Base-by-base conservation (phyloP, 2,329 filamentous ascomycete genomes). In the Daldinia sp. region DNA sequence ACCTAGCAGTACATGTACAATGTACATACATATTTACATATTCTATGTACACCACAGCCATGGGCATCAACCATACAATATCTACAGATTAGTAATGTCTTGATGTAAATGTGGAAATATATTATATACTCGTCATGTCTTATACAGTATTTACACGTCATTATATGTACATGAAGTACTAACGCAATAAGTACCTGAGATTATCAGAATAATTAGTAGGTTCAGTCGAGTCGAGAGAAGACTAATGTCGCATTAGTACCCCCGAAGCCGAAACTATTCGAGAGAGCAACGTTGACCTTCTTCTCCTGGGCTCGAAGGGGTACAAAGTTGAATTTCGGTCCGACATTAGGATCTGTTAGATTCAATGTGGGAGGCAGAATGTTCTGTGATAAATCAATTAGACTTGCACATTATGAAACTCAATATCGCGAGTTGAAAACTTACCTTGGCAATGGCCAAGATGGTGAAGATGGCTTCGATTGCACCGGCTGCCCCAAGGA, bases 231-330 rank as follows among this genome's bases (percentile, higher is more conserved):
- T 42, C 44, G 48, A 6, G 86, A 86, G 75, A 98, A 95, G 59
- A 94, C 94, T 41, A 99, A 82, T 60, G 90, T 94, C 46, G 95
- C 94, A 82, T 99, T 99, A 1, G 95, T 98, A 15, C 96, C 96
- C 10, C 96, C 96, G 82, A 99, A 99, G 0, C 96, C 96, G 81
- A 99, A 99, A 78, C 95, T 98, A 77, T 99, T 99, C 3, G 93
- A 96, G 65, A 99, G 75, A 4, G 92, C 93, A 23, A 95, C 90
- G 64, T 89, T 82, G 10, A 98, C 88, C 2, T 84, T 78, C 72
- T 88, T 90, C 59, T 91, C 80, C 79, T 98, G 94, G 0, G 93
- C 86, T 51, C 83, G 77, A 3, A 89, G 84, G 0, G 94, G 88
- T 3, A 97, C 90, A 79, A 98, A 95, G 77, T 98, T 98, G 82